These are phyloP conservation scores for Aspergillus cristatus DNA, from an alignment of 495 filamentous ascomycete species.

Conservation along the genomic window DNA sequence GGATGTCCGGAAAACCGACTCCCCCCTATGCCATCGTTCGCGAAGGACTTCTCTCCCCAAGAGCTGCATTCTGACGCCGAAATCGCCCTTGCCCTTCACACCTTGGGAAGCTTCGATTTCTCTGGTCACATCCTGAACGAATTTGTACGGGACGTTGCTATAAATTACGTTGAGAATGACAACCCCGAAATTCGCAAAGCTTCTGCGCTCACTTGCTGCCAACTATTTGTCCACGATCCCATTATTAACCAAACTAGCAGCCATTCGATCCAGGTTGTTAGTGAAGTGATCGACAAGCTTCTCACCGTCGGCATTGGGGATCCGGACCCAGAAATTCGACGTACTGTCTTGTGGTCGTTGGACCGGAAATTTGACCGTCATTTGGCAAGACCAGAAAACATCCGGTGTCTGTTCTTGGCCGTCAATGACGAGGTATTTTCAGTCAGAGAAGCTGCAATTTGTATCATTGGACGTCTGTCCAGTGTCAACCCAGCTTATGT, in stretches of 20 bases:
- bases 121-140: slow-evolving; percentile 90
- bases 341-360: slow-evolving; percentile 76
- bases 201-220: slow-evolving; percentile 92
- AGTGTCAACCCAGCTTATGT: slow-evolving; percentile 93
- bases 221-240: slow-evolving; percentile 90
- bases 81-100: slow-evolving; percentile 84
- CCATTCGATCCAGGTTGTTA: slow-evolving; percentile 91
- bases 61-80: slow-evolving; percentile 67
- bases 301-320: slow-evolving; percentile 92
- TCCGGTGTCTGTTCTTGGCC: slow-evolving; percentile 87
- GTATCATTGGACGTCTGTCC: slow-evolving; percentile 90
- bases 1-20: slow-evolving; percentile 72
- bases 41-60: slow-evolving; percentile 71
- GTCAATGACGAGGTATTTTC: slow-evolving; percentile 92
- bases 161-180: slow-evolving; percentile 94
- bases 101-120: slow-evolving; percentile 94
- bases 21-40: slow-evolving; percentile 61
- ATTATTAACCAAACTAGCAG: slow-evolving; percentile 96
- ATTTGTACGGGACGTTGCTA: slow-evolving; percentile 95
- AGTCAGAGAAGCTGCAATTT: slow-evolving; percentile 88
- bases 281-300: slow-evolving; percentile 93
- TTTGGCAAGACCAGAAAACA: slow-evolving; percentile 89
- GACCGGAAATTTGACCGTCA: slow-evolving; percentile 93
- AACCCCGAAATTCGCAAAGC: slow-evolving; percentile 90
- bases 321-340: slow-evolving; percentile 76